Evolutionary conservation across 495 filamentous ascomycete genomes (phyloP), one percentile per base, ranked within the genome.

Genomic region (Daldinia grandis): DNA sequence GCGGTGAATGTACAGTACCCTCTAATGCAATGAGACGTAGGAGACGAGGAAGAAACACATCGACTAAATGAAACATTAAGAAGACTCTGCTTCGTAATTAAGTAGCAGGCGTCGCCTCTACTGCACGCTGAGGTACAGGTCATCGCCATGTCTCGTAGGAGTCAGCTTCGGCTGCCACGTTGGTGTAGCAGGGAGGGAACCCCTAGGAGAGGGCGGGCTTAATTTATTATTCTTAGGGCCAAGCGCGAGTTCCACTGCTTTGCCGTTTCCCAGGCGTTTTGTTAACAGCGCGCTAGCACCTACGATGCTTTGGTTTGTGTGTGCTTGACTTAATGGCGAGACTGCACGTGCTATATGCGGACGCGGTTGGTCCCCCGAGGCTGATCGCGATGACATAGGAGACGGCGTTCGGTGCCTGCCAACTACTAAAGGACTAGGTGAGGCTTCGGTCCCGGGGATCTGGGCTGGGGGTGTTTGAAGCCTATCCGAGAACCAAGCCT

Each of bases 181-280:
- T 0, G 85, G 84, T 38, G 84, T 87, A 15, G 73, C 75, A 1
- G 85, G 84, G 42, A 81, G 65, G n/a, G 78, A 73, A 27, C 64
- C 72, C 14, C 17, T 68, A 14, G 72, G 21, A 7, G 64, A 66
- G 42, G 54, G 50, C 25, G 63, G 25, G 68, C 56, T 37, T 61
- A 51, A 50, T 74, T 77, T 53, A 38, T 56, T 71, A 27, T 64
- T 69, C 17, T 69, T 64, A 1, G 66, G 69, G 7, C 35, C 72
- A 4, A 86, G 74, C 19, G 71, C 58, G 15, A 87, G 74, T 15
- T 81, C 75, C 0, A 78, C 78, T 2, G 81, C 84, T 58, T 79
- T 81, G 27, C 84, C 80, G 14, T 79, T 77, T 5, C 85, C 85
- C 14, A 83, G 69, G 4, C 85, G 76, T 71, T 87, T 86, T 1